Percentiles rank a stretch among this genome's conserved stretches.
phyloP scores from a whole-genome alignment of 805 yeast species.

The Isabelozyma rhagii region DNA sequence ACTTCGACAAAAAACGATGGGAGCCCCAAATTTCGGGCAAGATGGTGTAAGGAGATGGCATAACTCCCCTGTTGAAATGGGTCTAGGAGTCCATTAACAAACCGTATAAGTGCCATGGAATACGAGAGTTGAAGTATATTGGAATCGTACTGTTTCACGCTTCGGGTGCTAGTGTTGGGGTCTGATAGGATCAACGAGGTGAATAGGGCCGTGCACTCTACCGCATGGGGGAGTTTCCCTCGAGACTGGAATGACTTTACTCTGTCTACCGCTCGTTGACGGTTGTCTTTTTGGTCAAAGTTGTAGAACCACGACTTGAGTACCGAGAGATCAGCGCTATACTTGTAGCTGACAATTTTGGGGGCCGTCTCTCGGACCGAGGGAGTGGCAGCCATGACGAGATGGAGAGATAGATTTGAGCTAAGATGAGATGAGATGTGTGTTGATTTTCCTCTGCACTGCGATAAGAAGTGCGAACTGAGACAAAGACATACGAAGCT shows the following conservation, averaged over 20 bases:
- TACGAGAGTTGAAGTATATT: slow-evolving; percentile 50
- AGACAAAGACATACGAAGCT: no score
- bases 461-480: no score
- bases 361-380: slow-evolving; percentile 6
- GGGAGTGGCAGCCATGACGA: background rate
- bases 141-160: slow-evolving; percentile 17
- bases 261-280: slow-evolving; percentile 47
- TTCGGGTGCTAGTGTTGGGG: slow-evolving; percentile 14
- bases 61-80: slow-evolving; percentile 75
- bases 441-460: no score
- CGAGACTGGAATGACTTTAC: slow-evolving; percentile 55
- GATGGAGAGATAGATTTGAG: background rate
- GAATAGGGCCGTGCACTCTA: slow-evolving; percentile 62
- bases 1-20: slow-evolving; percentile 86
- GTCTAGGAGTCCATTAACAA: slow-evolving; percentile 89
- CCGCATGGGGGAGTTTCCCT: slow-evolving; percentile 68
- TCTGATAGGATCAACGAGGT: slow-evolving; percentile 48
- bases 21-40: slow-evolving; percentile 66
- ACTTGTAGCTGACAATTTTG: slow-evolving; percentile 23
- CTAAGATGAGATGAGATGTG: background rate
- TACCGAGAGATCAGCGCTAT: slow-evolving; percentile 39
- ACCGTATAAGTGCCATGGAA: slow-evolving; percentile 72
- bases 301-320: slow-evolving; percentile 55
- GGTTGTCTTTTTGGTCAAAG: slow-evolving; percentile 22
- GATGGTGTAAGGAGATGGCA: slow-evolving; percentile 73